Conservation (phyloP, 2,329 filamentous ascomycete species). For the Epichloe hybrida region DNA sequence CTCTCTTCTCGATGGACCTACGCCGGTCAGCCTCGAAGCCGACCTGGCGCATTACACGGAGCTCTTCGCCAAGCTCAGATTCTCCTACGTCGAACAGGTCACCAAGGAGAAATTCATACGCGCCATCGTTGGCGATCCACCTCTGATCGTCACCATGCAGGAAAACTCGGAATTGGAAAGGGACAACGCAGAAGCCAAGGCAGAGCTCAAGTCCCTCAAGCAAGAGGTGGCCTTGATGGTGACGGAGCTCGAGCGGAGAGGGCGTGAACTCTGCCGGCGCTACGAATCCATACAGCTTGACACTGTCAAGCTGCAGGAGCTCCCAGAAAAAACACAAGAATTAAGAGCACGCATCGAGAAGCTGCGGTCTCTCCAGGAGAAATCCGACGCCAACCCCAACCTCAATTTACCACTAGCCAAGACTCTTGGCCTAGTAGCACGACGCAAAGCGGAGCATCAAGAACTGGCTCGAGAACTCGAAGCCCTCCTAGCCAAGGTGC, state of each 20-base stretch:
- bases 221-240: constrained; percentile 63
- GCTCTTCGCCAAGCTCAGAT: constrained; percentile 88
- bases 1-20: constrained; percentile 49
- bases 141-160: constrained; percentile 65
- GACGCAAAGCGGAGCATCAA: constrained; percentile 35
- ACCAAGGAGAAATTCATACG: constrained; percentile 97
- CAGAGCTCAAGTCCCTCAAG: constrained; percentile 66
- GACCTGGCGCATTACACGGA: constrained; percentile 88
- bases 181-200: constrained; percentile 57
- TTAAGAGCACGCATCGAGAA: constrained; percentile 35
- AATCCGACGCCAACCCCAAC: constrained; percentile 23
- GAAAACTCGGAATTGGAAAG: constrained; percentile 70
- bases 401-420: constrained; percentile 44
- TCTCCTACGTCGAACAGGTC: constrained; percentile 95
- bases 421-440: constrained; percentile 39
- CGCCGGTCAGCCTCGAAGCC: constrained; percentile 64
- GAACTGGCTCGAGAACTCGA: constrained; percentile 52
- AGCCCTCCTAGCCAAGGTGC: constrained; percentile 45
- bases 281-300: constrained; percentile 38
- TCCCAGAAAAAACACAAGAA: constrained; percentile 35
- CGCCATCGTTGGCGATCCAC: constrained; percentile 80
- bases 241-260: constrained; percentile 53
- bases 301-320: constrained; percentile 32
- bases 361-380: constrained; percentile 28
- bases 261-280: constrained; percentile 40